phyloP scores from a whole-genome alignment of 75 land plant genomes.

The Cupressus sempervirens region DNA sequence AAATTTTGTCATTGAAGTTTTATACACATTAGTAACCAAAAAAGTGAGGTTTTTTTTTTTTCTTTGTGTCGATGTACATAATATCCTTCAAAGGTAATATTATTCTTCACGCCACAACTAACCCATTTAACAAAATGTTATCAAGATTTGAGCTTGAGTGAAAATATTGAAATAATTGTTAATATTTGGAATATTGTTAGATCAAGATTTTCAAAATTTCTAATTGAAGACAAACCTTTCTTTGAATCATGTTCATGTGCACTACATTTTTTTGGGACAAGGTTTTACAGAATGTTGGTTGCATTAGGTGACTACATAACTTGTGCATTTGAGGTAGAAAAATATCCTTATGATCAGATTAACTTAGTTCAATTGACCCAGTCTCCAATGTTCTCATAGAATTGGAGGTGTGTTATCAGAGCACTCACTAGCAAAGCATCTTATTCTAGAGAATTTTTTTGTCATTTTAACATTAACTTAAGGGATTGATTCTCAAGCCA shows the following conservation, averaged over 20 bases:
- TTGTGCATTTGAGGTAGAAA: neutral
- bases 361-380: neutral
- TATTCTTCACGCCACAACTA: no score
- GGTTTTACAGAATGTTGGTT: neutral
- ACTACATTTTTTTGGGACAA: neutral
- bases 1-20: no score
- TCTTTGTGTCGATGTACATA: no score
- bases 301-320: neutral
- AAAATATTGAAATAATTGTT: no score
- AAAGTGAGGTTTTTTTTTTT: no score
- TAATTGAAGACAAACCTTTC: no score
- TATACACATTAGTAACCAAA: no score
- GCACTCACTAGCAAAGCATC: neutral
- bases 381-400: neutral
- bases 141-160: no score
- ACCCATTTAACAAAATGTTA: no score
- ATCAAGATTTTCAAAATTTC: no score
- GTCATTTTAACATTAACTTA: neutral
- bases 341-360: neutral
- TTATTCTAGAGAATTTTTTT: neutral
- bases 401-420: neutral
- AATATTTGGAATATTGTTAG: no score
- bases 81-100: no score
- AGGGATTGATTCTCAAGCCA: neutral
- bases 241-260: neutral